These are phyloP conservation scores for Metschnikowia reukaufii DNA, from an alignment of 805 yeast species.

Conservation along the genomic window DNA sequence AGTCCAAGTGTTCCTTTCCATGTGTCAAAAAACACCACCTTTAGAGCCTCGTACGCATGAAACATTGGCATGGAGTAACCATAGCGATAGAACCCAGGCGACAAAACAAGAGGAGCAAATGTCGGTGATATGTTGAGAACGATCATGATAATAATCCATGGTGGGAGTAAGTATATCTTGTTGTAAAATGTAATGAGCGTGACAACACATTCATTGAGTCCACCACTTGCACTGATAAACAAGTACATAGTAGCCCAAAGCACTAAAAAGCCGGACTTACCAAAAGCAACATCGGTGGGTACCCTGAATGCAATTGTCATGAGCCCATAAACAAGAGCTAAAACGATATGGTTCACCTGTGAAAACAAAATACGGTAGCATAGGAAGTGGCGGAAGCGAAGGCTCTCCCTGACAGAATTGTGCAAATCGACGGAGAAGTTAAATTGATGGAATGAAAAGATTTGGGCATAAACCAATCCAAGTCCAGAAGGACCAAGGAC, in stretches of 20 bases:
- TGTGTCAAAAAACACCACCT: constrained; percentile 35
- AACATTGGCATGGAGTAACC: constrained; percentile 41
- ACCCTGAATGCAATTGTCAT: constrained; percentile 34
- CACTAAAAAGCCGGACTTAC: constrained; percentile 33
- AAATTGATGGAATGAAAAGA: constrained; percentile 37
- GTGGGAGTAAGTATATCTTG: constrained; percentile 23
- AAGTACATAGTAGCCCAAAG: constrained; percentile 33
- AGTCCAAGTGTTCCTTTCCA: constrained; percentile 35
- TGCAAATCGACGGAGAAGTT: constrained; percentile 32
- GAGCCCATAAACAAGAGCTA: constrained; percentile 32
- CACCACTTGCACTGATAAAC: constrained; percentile 29
- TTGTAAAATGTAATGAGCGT: constrained; percentile 23
- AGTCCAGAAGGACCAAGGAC: constrained; percentile 34
- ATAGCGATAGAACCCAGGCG: constrained; percentile 32
- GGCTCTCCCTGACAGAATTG: constrained; percentile 19
- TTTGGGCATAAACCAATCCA: constrained; percentile 33
- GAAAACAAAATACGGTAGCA: constrained; percentile 29
- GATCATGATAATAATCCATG: constrained; percentile 32
- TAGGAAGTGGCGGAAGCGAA: constrained; percentile 28
- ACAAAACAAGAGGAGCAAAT: constrained; percentile 34
- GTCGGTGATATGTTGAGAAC: constrained; percentile 33
- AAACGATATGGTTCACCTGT: constrained; percentile 29
- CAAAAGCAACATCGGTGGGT: constrained; percentile 27
- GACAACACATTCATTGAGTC: constrained; percentile 29
- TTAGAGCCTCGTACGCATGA: constrained; percentile 31